Conservation (phyloP, 768 basidiomycete species). For the Tylopilus sp. region DNA sequence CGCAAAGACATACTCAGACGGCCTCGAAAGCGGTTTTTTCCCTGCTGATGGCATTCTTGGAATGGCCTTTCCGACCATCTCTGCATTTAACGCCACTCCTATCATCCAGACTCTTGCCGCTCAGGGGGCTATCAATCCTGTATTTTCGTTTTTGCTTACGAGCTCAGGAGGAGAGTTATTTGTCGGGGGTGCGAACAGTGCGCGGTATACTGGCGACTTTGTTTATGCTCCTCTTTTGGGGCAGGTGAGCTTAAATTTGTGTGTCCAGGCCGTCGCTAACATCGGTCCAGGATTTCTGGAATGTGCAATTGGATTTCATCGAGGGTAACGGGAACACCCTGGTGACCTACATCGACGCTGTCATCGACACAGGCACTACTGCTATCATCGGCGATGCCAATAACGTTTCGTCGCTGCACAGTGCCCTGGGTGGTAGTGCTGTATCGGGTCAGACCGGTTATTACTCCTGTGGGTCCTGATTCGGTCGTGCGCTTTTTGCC, state of each 20-base stretch:
- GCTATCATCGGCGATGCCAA: no score
- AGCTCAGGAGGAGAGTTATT: slow-evolving; percentile 10
- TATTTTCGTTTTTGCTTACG: slow-evolving; percentile 22
- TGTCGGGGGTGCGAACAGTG: slow-evolving; percentile 34
- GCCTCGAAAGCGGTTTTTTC: neutral
- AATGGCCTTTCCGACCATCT: slow-evolving; percentile 27
- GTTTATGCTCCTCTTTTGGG: slow-evolving; percentile 27
- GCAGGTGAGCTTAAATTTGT: slow-evolving; percentile 22
- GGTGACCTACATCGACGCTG: no score
- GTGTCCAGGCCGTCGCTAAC: no score
- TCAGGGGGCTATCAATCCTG: slow-evolving; percentile 15
- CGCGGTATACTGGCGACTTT: slow-evolving; percentile 35
- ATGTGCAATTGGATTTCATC: no score
- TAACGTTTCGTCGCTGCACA: no score
- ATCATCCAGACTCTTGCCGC: slow-evolving; percentile 27
- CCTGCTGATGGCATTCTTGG: slow-evolving; percentile 20
- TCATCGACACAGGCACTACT: no score
- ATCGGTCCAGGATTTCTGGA: no score
- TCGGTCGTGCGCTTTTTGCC: no score
- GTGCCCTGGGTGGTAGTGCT: no score
- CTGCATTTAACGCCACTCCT: slow-evolving; percentile 19
- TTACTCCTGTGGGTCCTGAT: no score
- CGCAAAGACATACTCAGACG: slow-evolving; percentile 2
- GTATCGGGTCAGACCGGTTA: no score
- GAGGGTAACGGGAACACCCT: no score